Evolutionary conservation across 805 yeast species (phyloP).

Genomic region (Lachancea lanzarotensis): DNA sequence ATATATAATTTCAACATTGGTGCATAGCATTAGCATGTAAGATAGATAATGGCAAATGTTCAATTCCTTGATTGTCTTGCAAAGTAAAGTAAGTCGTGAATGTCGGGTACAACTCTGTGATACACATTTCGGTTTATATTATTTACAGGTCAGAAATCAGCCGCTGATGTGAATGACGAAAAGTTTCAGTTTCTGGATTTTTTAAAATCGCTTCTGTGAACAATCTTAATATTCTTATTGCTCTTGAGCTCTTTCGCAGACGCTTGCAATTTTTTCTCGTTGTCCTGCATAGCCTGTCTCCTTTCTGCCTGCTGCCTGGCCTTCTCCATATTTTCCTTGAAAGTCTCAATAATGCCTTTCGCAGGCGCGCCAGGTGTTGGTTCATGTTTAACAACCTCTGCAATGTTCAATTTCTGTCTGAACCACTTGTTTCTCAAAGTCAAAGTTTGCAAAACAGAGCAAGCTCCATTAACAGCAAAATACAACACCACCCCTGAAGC

Average conservation of each 20-base stretch:
- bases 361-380: slow-evolving; percentile 25
- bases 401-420: slow-evolving; percentile 51
- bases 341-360: slow-evolving; percentile 34
- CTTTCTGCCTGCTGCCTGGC: slow-evolving; percentile 36
- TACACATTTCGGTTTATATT: neutral
- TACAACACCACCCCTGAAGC: slow-evolving; percentile 82
- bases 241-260: slow-evolving; percentile 29
- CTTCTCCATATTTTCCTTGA: slow-evolving; percentile 36
- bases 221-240: slow-evolving; percentile 26
- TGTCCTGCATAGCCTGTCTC: slow-evolving; percentile 33
- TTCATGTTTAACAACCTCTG: slow-evolving; percentile 55
- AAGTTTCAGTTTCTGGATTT: slow-evolving; percentile 5
- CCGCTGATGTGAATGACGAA: too few relatives aligned
- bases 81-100: neutral
- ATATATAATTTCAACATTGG: neutral
- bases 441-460: slow-evolving; percentile 66
- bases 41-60: neutral
- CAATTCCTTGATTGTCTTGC: neutral
- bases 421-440: slow-evolving; percentile 53
- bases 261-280: slow-evolving; percentile 30
- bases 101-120: too few relatives aligned
- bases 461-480: slow-evolving; percentile 73
- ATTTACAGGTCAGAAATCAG: neutral
- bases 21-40: slow-evolving; percentile 5
- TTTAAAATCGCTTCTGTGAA: slow-evolving; percentile 23